Base-by-base conservation (phyloP, 2,329 filamentous ascomycete genomes). In the Monilinia vaccinii-corymbosi region DNA sequence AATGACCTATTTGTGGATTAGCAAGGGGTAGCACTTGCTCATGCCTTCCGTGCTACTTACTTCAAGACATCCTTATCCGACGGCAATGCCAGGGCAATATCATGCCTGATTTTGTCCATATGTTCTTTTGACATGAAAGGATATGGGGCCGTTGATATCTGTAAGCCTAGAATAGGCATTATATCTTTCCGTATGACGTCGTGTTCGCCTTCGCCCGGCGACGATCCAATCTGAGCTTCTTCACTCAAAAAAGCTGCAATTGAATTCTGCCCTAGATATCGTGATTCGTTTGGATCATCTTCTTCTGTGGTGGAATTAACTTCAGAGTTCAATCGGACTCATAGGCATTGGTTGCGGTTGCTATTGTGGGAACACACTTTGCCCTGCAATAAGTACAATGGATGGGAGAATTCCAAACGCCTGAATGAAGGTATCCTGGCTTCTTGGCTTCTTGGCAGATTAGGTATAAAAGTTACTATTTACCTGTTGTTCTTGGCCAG, bases 21-120 rank as follows among this genome's bases (percentile, higher is more conserved):
- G 52, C 25, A 38, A 25, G 6, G n/a, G n/a, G 11, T 36, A 7
- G n/a, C 14, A 23, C 38, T 55, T 44, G 13, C 40, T 55, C n/a
- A 34, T 31, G 23, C n/a, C 23, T 32, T 32, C 16, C 21, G 23
- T 31, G 34, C 21, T 11, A 73, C 81, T 64, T 71, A 86, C 83
- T 85, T 86, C 76, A 86, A 81, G 14, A 87, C 82, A 69, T 87
- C 84, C 40, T 83, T 74, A 65, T 86, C 83, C 0, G 83, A 84
- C 2, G 84, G 84, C 23, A 87, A 74, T 68, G 86, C 82, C 8
- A 78, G 75, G 2, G 80, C 80, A 51, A 86, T 86, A 62, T 87
- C 84, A 31, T 78, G 74, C 0, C 82, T 83, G 62, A 86, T 72
- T 56, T 76, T 77, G 64, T 85, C 81, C 44, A 87, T 77, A 62